phyloP scores from a whole-genome alignment of 2,329 filamentous ascomycete species.

The Alternaria angustiovoidea region DNA sequence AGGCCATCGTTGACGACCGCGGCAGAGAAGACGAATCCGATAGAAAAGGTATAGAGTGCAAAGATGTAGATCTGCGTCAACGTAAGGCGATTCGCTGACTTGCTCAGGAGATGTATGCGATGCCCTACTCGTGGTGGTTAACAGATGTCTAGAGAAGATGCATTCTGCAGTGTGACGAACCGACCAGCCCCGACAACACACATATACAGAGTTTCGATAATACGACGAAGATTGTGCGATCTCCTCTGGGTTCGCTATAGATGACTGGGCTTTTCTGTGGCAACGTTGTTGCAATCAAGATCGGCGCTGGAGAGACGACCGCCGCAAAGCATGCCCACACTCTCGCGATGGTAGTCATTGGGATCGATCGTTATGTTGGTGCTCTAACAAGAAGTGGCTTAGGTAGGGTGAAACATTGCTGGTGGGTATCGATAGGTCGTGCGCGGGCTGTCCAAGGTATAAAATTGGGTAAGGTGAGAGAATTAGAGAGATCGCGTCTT shows the following conservation, averaged over 20 bases:
- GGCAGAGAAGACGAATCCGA: constrained; percentile 47
- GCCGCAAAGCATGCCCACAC: background rate
- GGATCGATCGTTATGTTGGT: background rate
- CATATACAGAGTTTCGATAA: constrained; percentile 6
- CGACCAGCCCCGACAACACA: constrained; percentile 8
- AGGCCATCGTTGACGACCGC: constrained; percentile 46
- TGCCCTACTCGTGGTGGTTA: constrained; percentile 23
- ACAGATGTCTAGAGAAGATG: background rate
- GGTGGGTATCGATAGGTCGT: background rate
- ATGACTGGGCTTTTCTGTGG: background rate
- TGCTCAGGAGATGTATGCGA: constrained; percentile 20
- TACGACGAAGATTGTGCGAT: background rate
- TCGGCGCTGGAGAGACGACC: background rate
- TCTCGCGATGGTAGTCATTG: background rate
- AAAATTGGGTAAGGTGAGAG: background rate
- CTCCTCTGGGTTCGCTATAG: background rate
- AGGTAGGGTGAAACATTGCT: background rate
- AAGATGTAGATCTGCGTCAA: constrained; percentile 43
- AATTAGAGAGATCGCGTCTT: too few species aligned
- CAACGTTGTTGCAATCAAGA: too few species aligned
- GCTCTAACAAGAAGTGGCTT: too few species aligned
- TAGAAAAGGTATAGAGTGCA: constrained; percentile 46
- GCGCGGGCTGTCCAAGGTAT: background rate
- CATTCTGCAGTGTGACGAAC: background rate
- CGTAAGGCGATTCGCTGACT: constrained; percentile 8